Evolutionary conservation across 441 rosid species (phyloP).

Genomic region (Flueggea neowawraea): DNA sequence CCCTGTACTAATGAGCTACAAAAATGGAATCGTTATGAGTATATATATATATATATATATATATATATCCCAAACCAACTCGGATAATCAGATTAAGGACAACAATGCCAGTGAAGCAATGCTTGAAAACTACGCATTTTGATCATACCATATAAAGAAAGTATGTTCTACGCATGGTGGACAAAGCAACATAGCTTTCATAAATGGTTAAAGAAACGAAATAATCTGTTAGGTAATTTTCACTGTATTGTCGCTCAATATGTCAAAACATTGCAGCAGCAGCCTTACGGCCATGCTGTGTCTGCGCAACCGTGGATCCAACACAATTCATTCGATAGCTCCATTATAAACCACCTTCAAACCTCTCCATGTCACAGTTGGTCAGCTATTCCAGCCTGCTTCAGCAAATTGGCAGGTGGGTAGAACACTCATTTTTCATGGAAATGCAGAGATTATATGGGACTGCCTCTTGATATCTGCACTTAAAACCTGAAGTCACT

Average conservation of each 20-base stretch:
- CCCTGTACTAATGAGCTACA: too few relatives aligned
- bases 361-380: background rate
- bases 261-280: slow-evolving; percentile 7
- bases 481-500: slow-evolving; percentile 20
- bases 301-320: slow-evolving; percentile 5
- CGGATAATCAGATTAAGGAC: slow-evolving; percentile 20
- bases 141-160: too few relatives aligned
- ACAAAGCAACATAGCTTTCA: too few relatives aligned
- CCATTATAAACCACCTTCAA: slow-evolving; percentile 1
- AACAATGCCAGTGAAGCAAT: slow-evolving; percentile 35
- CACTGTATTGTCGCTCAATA: too few relatives aligned
- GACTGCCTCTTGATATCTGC: slow-evolving; percentile 47
- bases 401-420: background rate
- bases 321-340: background rate
- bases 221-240: too few relatives aligned
- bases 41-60: too few relatives aligned
- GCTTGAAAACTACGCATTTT: slow-evolving; percentile 35
- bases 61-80: background rate
- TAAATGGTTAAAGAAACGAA: too few relatives aligned
- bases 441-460: slow-evolving; percentile 20
- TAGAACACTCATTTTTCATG: background rate
- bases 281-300: slow-evolving; percentile 21
- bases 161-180: too few relatives aligned
- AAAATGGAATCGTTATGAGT: slow-evolving; percentile 21
- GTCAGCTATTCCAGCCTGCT: slow-evolving; percentile 7